These are phyloP conservation scores for Allomyces macrogynus DNA, from an alignment of 192 early-diverging fungal genomes.

Conservation along the genomic window DNA sequence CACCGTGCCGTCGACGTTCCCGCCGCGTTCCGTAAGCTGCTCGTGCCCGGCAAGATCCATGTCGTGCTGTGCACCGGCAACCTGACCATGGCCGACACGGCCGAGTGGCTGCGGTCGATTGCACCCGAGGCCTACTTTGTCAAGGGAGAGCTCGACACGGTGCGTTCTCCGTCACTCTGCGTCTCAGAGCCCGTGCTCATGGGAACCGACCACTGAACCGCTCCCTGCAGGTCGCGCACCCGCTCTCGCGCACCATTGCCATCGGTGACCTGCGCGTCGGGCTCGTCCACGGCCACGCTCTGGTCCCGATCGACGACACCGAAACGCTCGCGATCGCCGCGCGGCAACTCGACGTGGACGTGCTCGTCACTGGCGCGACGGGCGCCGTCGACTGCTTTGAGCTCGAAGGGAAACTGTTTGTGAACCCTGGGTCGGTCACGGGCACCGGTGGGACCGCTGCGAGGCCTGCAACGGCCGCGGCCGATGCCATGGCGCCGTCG, in stretches of 20 bases:
- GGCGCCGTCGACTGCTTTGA: constrained; percentile 82
- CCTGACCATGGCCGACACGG: constrained; percentile 55
- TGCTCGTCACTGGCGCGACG: constrained; percentile 70
- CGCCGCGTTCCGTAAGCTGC: constrained; percentile 74
- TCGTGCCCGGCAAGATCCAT: constrained; percentile 91
- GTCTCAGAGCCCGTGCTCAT: too few species aligned
- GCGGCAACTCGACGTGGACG: constrained; percentile 76
- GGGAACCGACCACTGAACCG: too few species aligned
- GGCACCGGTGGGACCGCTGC: constrained; percentile 27
- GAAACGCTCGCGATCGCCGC: constrained; percentile 55
- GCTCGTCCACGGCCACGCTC: constrained; percentile 68
- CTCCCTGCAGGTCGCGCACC: too few species aligned
- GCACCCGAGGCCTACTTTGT: constrained; percentile 53
- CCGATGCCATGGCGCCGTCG: constrained; percentile 52
- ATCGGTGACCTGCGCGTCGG: constrained; percentile 43
- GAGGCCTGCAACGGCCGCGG: constrained; percentile 3
- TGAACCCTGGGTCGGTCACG: constrained; percentile 87
- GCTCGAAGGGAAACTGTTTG: constrained; percentile 73
- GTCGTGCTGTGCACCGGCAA: constrained; percentile 88
- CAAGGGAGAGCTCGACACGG: constrained; percentile 67
- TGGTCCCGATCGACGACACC: constrained; percentile 50
- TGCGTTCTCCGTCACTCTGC: constrained; percentile 5
- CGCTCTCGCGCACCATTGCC: constrained; percentile 6
- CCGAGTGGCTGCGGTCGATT: constrained; percentile 72
- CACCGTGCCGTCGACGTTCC: constrained; percentile 74